These are phyloP conservation scores for Solanum hybrid DNA, from an alignment of 305 asterid species.

Conservation along the genomic window DNA sequence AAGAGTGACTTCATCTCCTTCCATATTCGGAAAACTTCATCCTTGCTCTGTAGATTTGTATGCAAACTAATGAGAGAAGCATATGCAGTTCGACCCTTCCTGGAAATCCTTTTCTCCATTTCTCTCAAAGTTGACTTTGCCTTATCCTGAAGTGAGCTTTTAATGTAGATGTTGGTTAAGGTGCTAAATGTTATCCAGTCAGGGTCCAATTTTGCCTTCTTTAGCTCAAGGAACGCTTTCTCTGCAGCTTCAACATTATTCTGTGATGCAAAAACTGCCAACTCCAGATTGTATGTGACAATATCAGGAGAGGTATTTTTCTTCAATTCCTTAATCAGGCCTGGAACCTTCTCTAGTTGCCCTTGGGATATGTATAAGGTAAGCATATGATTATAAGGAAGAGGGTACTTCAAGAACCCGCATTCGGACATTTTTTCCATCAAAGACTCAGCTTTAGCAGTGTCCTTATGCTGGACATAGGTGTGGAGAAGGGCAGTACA, in stretches of 20 bases:
- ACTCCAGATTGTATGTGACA: constrained; percentile 69
- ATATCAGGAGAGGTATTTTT: constrained; percentile 65
- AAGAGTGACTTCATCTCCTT: constrained; percentile 56
- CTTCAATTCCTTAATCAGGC: constrained; percentile 45
- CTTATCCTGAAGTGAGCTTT: constrained; percentile 52
- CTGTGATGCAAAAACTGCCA: constrained; percentile 58
- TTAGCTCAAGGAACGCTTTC: constrained; percentile 44
- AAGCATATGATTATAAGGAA: constrained; percentile 81
- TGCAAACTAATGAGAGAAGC: constrained; percentile 75
- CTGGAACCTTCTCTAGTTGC: constrained; percentile 54
- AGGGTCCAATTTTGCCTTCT: constrained; percentile 52
- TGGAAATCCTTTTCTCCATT: constrained; percentile 71
- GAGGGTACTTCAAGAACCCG: constrained; percentile 51
- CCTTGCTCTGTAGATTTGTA: constrained; percentile 39
- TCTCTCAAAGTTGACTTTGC: constrained; percentile 58
- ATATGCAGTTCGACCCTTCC: constrained; percentile 49
- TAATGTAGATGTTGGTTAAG: constrained; percentile 59
- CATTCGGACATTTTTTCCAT: constrained; percentile 73
- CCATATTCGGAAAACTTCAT: constrained; percentile 58
- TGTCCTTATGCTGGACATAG: constrained; percentile 54
- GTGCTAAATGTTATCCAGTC: constrained; percentile 90
- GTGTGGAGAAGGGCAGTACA: constrained; percentile 84
- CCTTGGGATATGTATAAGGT: constrained; percentile 57
- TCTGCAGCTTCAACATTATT: constrained; percentile 61
- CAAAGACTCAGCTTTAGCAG: constrained; percentile 61